Evolutionary conservation across 495 filamentous ascomycete species (phyloP).

Genomic region (Staphylotrichum longicolle): DNA sequence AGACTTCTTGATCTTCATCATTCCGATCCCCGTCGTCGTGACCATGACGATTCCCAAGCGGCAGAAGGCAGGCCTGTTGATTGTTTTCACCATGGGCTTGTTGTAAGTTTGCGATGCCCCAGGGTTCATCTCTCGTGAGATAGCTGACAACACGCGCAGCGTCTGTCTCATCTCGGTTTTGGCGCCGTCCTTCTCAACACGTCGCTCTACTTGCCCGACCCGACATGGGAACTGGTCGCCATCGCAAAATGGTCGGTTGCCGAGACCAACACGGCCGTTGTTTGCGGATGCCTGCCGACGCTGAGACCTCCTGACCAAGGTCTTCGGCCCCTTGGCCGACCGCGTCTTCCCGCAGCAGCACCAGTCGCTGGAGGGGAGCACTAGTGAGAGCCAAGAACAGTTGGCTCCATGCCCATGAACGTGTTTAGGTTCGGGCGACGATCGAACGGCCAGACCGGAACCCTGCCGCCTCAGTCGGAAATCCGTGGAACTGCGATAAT

Average conservation of each 20-base stretch:
- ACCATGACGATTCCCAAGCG: conserved; percentile 38
- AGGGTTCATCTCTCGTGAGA: neutral
- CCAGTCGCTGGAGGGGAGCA: neutral
- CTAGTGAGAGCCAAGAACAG: neutral
- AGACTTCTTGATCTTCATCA: conserved; percentile 40
- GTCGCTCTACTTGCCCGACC: conserved; percentile 35
- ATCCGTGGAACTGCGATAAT: neutral
- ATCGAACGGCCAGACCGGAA: neutral
- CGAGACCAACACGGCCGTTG: conserved; percentile 49
- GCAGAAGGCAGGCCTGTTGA: conserved; percentile 31
- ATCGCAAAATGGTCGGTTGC: conserved; percentile 48
- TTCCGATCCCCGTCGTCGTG: conserved; percentile 49
- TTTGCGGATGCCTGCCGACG: conserved; percentile 45
- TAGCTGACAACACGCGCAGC: conserved; percentile 3
- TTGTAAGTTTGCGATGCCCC: conserved; percentile 2
- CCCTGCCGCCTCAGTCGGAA: neutral
- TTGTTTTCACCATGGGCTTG: conserved; percentile 25
- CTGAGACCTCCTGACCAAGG: conserved; percentile 4
- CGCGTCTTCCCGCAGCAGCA: neutral
- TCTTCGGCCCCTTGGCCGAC: neutral
- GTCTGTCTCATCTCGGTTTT: conserved; percentile 28
- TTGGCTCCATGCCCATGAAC: conserved; percentile 5
- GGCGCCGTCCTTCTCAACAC: conserved; percentile 39
- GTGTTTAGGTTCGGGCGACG: neutral
- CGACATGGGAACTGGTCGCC: conserved; percentile 38